phyloP scores from a whole-genome alignment of 768 basidiomycete species.

The Coprinellus micaceus region DNA sequence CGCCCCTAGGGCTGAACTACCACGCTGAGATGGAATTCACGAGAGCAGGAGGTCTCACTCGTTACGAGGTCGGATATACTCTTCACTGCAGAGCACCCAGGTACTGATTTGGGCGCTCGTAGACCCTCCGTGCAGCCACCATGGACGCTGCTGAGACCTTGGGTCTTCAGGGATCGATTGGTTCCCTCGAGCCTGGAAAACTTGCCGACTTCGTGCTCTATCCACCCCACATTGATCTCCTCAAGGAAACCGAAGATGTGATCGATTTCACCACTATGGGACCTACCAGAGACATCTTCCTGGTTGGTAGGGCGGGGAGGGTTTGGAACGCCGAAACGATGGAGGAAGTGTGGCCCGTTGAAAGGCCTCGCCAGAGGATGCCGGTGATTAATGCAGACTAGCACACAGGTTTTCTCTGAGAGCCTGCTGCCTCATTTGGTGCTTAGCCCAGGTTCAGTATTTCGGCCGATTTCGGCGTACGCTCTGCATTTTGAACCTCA shows the following conservation, averaged over 20 bases:
- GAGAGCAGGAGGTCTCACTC: slow-evolving; percentile 57
- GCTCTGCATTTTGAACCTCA: too few relatives aligned
- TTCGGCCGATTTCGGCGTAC: too few relatives aligned
- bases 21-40: slow-evolving; percentile 73
- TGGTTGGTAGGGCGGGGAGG: slow-evolving; percentile 65
- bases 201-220: slow-evolving; percentile 72
- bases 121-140: slow-evolving; percentile 71
- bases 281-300: slow-evolving; percentile 46
- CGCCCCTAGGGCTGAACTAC: slow-evolving; percentile 70
- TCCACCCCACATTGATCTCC: slow-evolving; percentile 54
- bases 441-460: too few relatives aligned
- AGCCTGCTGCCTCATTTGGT: too few relatives aligned
- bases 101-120: too few relatives aligned
- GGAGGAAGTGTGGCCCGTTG: slow-evolving; percentile 70
- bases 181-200: slow-evolving; percentile 61
- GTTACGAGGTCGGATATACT: slow-evolving; percentile 81
- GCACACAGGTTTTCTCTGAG: too few relatives aligned
- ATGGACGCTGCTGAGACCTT: slow-evolving; percentile 61
- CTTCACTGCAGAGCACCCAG: too few relatives aligned
- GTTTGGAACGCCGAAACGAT: slow-evolving; percentile 66
- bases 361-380: slow-evolving; percentile 48
- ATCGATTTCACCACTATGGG: slow-evolving; percentile 16
- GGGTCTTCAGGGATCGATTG: slow-evolving; percentile 58
- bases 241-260: slow-evolving; percentile 43
- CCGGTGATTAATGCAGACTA: slow-evolving; percentile 59